Percentiles rank a stretch among this genome's conserved stretches.
These are phyloP conservation scores for Endothia cerciana DNA, from an alignment of 2,329 filamentous ascomycete genomes.

Conservation along the genomic window DNA sequence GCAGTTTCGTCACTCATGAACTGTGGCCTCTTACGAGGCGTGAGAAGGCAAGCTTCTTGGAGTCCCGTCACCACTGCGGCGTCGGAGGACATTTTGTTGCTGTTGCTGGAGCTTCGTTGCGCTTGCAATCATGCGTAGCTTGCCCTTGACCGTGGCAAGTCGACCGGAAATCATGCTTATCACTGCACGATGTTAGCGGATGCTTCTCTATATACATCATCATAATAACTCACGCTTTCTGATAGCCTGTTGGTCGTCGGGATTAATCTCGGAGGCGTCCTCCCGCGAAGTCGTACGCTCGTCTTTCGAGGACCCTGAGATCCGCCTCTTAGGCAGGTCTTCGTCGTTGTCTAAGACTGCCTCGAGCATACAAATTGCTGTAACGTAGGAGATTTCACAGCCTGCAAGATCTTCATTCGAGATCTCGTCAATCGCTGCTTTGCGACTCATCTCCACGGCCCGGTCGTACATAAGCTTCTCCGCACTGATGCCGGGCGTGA, in stretches of 20 bases:
- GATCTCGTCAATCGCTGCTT: constrained; percentile 93
- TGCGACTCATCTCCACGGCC: constrained; percentile 93
- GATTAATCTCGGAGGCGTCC: constrained; percentile 57
- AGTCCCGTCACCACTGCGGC: constrained; percentile 60
- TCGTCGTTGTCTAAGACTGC: constrained; percentile 88
- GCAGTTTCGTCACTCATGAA: constrained; percentile 39
- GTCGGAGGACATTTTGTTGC: constrained; percentile 47
- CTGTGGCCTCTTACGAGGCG: constrained; percentile 40
- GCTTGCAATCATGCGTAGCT: constrained; percentile 64
- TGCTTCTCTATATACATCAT: neutral
- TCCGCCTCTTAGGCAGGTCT: constrained; percentile 47
- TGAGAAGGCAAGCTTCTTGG: constrained; percentile 58
- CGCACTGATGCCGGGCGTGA: constrained; percentile 88
- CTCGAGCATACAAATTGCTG: constrained; percentile 92
- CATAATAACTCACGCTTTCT: constrained; percentile 64
- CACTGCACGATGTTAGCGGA: constrained; percentile 49
- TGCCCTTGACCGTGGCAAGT: constrained; percentile 60
- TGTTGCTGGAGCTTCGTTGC: constrained; percentile 55
- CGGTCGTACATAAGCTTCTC: constrained; percentile 99
- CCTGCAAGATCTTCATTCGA: constrained; percentile 85
- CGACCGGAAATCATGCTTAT: constrained; percentile 65
- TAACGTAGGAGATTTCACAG: constrained; percentile 91
- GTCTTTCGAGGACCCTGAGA: constrained; percentile 46
- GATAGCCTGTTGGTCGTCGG: constrained; percentile 73
- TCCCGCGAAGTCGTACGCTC: constrained; percentile 49